Evolutionary conservation across 2,329 filamentous ascomycete genomes (phyloP), one percentile per base, ranked within the genome.

Genomic region (Tolypocladium paradoxum): DNA sequence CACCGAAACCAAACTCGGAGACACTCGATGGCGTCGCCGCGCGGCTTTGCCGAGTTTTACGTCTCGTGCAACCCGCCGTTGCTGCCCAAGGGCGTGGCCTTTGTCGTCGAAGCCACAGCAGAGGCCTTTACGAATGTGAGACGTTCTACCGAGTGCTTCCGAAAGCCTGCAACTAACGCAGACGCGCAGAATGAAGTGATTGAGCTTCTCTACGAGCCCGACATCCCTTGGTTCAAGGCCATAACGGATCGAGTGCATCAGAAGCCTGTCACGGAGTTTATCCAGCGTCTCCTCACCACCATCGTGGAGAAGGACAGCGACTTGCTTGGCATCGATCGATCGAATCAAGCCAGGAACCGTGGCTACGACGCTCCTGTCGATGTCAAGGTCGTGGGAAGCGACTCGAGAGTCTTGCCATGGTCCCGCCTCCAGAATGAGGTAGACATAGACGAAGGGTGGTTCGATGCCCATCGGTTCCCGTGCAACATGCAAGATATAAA

Each of bases 121-220:
- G 51, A 53, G 4, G 46, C 37, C 6, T 40, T 49, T 11, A n/a
- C 38, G 1, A 20, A 49, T 18, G 48, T 40, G 5, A 49, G 50
- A 36, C 37, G 18, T 18, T 16, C 9, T 18, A 16, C 11, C 14
- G 38, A 14, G 8, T 14, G 37, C 36, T 16, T 6, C 22, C 9
- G 12, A 18, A 12, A 14, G 16, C 5, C n/a, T 24, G 6, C 6
- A 12, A n/a, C 55, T 43, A 14, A 55, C 37, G n/a, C 40, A 37
- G 20, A 18, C 49, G 14, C n/a, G 16, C n/a, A 56, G 51, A 34
- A 53, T 29, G 54, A 61, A 7, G 35, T 67, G 0, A 0, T 62
- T 0, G 69, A 71, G 48, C 58, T 71, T 6, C 58, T 71, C 4
- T 71, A 70, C 34, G 68, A 71, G 29, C 67, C 68, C 1, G 63